phyloP scores from a whole-genome alignment of 2,329 filamentous ascomycete genomes.

The Malbranchea zuffiana region DNA sequence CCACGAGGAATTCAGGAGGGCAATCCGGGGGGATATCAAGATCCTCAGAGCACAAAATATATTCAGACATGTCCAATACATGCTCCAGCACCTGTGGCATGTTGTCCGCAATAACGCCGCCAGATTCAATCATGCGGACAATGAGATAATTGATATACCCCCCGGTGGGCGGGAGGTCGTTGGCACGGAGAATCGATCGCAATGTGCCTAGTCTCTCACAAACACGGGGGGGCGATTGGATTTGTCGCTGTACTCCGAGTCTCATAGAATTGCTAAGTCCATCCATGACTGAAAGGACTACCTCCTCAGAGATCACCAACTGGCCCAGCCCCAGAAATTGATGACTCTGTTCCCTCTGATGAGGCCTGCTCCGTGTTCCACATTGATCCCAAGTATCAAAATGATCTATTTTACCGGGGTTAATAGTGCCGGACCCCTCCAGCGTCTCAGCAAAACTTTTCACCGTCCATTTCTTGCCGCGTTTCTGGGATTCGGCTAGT shows the following conservation, averaged over 20 bases:
- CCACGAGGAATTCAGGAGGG: not conserved
- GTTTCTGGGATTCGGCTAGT: conserved; percentile 24
- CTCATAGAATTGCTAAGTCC: conserved; percentile 39
- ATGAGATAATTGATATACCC: conserved; percentile 31
- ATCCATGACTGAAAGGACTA: conserved; percentile 46
- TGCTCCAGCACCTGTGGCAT: conserved; percentile 37
- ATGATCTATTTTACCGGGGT: conserved; percentile 26
- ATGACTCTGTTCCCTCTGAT: conserved; percentile 15
- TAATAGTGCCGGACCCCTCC: conserved; percentile 19
- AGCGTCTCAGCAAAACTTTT: conserved; percentile 32
- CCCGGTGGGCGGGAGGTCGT: conserved; percentile 21
- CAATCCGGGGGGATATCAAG: conserved; percentile 1
- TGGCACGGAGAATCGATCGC: conserved; percentile 23
- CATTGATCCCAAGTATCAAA: conserved; percentile 29
- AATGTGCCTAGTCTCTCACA: conserved; percentile 29
- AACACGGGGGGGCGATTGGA: conserved; percentile 24
- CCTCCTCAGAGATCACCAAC: conserved; percentile 47
- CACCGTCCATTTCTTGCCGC: conserved; percentile 28
- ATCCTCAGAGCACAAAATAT: conserved; percentile 1
- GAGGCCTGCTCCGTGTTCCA: conserved; percentile 13
- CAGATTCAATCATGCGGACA: conserved; percentile 43
- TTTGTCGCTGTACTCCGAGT: conserved; percentile 29
- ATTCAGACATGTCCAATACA: conserved; percentile 23
- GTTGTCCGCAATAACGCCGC: conserved; percentile 34
- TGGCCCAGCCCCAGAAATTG: conserved; percentile 32